Base-by-base conservation (phyloP, 129 eudicot species). In the Smallanthus sonchifolius region DNA sequence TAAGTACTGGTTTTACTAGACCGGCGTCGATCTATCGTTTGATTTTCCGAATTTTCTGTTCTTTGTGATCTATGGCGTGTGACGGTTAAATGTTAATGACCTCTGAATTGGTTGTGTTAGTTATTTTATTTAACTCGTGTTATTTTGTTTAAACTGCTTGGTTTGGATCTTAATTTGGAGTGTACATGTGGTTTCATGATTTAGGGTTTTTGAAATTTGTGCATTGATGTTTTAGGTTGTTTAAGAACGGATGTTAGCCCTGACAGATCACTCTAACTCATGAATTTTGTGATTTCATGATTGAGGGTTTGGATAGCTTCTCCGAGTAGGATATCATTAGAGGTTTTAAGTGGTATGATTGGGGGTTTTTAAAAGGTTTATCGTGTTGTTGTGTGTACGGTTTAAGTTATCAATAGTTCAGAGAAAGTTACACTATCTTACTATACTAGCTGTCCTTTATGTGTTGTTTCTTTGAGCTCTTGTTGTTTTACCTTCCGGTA, bases 11-110 rank as follows among this genome's bases (percentile, higher is more conserved):
- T 19, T 30, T 24, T 17, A 15, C 35, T 43, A 4, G 35, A 35
- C 30, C 34, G 43, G 3, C 47, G 28, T 75, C 71, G 54, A 60
- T 44, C 35, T 62, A 34, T 75, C 32, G 16, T 47, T 24, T 48
- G 64, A 48, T 62, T 64, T 69, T 13, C 7, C 14, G 24, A 13
- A 5, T 7, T 73, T 59, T 44, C n/a, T 17, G 39, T 7, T 45
- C 11, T 54, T 54, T 37, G 38, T 40, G 76, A 57, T 72, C 68
- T 72, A 4, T 42, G 10, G 54, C 38, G 34, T 73, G 45, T 60
- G 45, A 14, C n/a, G 40, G 38, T 63, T 47, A n/a, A n/a, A n/a
- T n/a, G n/a, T n/a, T n/a, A 10, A 34, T 49, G 52, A 49, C 61
- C 2, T 70, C 28, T 70, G 64, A 51, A 34, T 52, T 35, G 17